Percentiles rank a stretch among this genome's conserved stretches.
phyloP scores from a whole-genome alignment of 1,284 basidiomycete species.

The Fistulina hepatica region DNA sequence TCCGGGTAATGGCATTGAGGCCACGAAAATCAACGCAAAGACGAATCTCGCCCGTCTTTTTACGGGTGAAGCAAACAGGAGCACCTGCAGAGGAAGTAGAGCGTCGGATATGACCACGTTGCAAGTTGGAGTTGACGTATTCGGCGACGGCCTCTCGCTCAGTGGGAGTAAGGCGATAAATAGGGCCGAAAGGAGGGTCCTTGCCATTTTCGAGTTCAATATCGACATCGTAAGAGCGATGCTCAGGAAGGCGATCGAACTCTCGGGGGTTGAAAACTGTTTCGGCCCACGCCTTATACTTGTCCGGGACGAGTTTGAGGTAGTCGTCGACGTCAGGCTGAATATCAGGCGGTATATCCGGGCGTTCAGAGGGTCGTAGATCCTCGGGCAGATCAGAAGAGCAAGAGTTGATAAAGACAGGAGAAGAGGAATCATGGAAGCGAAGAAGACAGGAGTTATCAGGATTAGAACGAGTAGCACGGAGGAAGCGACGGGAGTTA shows the following conservation, averaged over 20 bases:
- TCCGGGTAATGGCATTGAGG: constrained; percentile 27
- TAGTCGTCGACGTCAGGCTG: no score
- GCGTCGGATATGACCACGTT: constrained; percentile 16
- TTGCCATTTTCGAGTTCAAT: constrained; percentile 1
- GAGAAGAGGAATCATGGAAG: no score
- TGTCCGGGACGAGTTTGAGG: no score
- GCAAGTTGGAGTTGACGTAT: constrained; percentile 25
- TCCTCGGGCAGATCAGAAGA: no score
- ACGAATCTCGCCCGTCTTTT: constrained; percentile 29
- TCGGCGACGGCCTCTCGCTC: constrained; percentile 14
- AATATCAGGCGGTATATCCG: no score
- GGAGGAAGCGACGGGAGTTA: no score
- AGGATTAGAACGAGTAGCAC: no score
- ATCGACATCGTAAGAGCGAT: background rate
- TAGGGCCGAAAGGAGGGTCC: constrained; percentile 10
- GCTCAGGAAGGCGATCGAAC: background rate
- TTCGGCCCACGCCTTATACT: no score
- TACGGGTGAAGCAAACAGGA: constrained; percentile 33
- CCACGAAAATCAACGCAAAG: constrained; percentile 26
- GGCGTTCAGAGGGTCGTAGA: no score
- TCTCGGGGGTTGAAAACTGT: no score
- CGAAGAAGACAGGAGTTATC: no score
- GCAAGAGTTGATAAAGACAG: no score
- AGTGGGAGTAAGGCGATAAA: constrained; percentile 18
- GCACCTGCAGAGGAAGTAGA: constrained; percentile 23